These are phyloP conservation scores for Verticillium tricorpus DNA, from an alignment of 2,329 filamentous ascomycete species.

Conservation along the genomic window DNA sequence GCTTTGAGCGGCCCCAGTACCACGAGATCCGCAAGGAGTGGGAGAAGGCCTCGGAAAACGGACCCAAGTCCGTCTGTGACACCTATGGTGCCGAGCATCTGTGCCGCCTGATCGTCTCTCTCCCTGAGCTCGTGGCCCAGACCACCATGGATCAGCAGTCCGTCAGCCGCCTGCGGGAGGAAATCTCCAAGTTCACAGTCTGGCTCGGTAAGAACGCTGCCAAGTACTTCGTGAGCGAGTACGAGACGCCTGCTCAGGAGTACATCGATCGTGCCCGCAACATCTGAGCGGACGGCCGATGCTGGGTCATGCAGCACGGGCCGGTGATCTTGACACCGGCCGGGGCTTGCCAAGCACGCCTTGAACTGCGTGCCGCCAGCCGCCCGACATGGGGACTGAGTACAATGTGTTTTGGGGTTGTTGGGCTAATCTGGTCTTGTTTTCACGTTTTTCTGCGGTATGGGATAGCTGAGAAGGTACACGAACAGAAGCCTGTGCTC, in stretches of 20 bases:
- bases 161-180: constrained; percentile 81
- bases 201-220: constrained; percentile 78
- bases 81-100: constrained; percentile 93
- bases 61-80: constrained; percentile 68
- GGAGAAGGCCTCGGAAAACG: constrained; percentile 56
- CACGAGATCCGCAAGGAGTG: constrained; percentile 70
- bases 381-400: not conserved
- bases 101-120: constrained; percentile 78
- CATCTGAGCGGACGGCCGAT: constrained; percentile 24
- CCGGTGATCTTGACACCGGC: not conserved
- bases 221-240: constrained; percentile 73
- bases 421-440: not conserved
- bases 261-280: constrained; percentile 65
- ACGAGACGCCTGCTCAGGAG: constrained; percentile 67
- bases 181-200: constrained; percentile 77
- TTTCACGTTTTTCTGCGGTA: not conserved
- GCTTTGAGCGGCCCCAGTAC: constrained; percentile 89
- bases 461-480: not conserved
- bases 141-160: constrained; percentile 97
- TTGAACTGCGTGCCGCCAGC: not conserved
- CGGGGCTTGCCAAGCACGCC: not conserved
- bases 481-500: not conserved
- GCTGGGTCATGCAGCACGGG: too few relatives aligned
- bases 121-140: constrained; percentile 91
- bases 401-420: not conserved